Base-by-base conservation (phyloP, 2,329 filamentous ascomycete species). In the Exophiala lecanii-corni region DNA sequence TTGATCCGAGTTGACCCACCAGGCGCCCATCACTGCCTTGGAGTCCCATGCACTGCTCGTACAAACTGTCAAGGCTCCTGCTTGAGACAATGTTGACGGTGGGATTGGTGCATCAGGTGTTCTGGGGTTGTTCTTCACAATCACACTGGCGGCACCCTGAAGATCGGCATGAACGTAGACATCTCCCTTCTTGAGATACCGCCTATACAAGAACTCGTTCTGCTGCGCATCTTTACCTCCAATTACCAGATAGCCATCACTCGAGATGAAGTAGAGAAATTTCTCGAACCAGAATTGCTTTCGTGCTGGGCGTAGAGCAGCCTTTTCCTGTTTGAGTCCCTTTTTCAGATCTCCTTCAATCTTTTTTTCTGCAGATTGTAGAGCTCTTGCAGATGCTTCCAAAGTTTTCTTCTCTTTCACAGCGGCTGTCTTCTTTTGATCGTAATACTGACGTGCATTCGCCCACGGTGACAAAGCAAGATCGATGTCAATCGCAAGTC, bases 211-310 rank as follows among this genome's bases (percentile, higher is more conserved):
- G 30, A 89, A 82, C 62, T 98, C 92, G 57, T 85, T 89, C 61
- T 98, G 92, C 56, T 87, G 84, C 2, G 82, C 77, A 67, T 98
- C 92, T 49, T 87, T 88, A 12, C 89, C 91, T 33, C 82, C 91
- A 12, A 98, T 75, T 1, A 97, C 86, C 4, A 98, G 75, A 61
- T 97, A 96, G 3, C 91, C 89, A 59, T 98, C 92, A 0, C 89
- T 94, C 1, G 89, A 96, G 55, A 97, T 78, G 67, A 98, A 98
- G 76, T 88, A 97, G 19, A 82, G 72, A 57, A 95, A 98, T 65
- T 98, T 98, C 59, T 98, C 92, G 55, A 96, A 98, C 92, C 92
- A 98, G 57, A 89, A 78, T 53, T 82, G 84, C 58, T 82, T 84
- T 43, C 92, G 79, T 6, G 95, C 83, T 0, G 85, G 88, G 34